A percentile compares a stretch with the other conserved stretches of the same genome.
These are phyloP conservation scores for Alnus glutinosa DNA, from an alignment of 306 rosid species.

Conservation along the genomic window DNA sequence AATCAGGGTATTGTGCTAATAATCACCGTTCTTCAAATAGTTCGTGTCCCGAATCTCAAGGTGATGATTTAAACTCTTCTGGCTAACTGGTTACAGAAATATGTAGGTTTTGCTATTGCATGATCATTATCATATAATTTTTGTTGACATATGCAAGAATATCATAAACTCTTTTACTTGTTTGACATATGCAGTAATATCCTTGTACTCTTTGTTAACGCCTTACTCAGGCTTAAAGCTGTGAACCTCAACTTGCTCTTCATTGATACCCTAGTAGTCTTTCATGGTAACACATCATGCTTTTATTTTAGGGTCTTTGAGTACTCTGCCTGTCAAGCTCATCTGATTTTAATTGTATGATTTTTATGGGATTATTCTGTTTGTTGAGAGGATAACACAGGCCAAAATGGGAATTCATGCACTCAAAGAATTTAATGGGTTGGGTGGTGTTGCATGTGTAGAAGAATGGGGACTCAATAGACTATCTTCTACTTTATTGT, in stretches of 20 bases:
- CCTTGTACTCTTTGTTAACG: background rate
- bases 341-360: background rate
- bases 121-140: background rate
- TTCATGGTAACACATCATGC: background rate
- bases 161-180: background rate
- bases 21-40: conserved; percentile 97
- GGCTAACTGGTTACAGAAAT: conserved; percentile 1
- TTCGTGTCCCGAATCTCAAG: conserved; percentile 97
- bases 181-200: background rate
- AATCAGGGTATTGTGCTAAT: conserved; percentile 88
- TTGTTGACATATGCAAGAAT: background rate
- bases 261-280: no score
- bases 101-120: background rate
- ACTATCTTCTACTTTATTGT: no score
- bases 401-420: background rate
- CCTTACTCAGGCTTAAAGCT: background rate
- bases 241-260: background rate
- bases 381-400: background rate
- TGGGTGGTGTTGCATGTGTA: no score
- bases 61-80: conserved; percentile 38
- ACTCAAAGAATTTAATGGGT: background rate
- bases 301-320: background rate
- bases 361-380: background rate
- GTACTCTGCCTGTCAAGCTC: background rate
- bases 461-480: no score